Evolutionary conservation across 192 early-diverging fungal species (phyloP), one percentile per base, ranked within the genome.

Genomic region (Phycomyces blakesleeanus): DNA sequence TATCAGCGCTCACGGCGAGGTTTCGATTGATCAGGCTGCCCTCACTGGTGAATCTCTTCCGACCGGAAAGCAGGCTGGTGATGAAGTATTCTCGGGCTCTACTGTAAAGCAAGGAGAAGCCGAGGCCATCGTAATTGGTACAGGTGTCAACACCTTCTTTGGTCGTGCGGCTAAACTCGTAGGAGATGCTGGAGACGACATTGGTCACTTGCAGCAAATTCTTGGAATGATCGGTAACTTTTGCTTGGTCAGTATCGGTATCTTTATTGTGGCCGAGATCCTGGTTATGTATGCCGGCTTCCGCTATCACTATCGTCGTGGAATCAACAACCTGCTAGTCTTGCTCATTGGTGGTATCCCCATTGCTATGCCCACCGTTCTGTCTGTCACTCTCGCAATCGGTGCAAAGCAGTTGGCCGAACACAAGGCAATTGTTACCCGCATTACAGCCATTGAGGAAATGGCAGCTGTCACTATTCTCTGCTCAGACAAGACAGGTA

Each of bases 401-500:
- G 89, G 89, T 72, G 89, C 88, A 66, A 87, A 86, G 67, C 86
- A 91, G 76, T 76, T 92, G 41, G 89, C 89, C 42, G 85, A 90
- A 75, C 84, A 91, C 81, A 88, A 90, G 77, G 89, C 89, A 41
- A 87, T 92, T 63, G 89, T 89, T 41, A 89, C 86, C 57, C 86
- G 88, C 40, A 88, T 92, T 72, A 84, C 87, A 59, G 89, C 89
- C 16, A 89, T 92, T 59, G 89, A 91, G 73, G 87, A 88, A 66
- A 84, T 89, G 72, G 85, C 87, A n/a, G 87, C 84, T 64, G 87
- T 90, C 27, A 87, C 86, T 61, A 87, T 89, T 63, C 88, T 95
- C 68, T 93, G 91, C 81, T 92, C 91, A 24, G 93, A 95, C 82
- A 96, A 96, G 83, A 96, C 94, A 53, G 93, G 93, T 68, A 96